Conservation (phyloP, 2,329 filamentous ascomycete species). For the Tolypocladium tundrense region DNA sequence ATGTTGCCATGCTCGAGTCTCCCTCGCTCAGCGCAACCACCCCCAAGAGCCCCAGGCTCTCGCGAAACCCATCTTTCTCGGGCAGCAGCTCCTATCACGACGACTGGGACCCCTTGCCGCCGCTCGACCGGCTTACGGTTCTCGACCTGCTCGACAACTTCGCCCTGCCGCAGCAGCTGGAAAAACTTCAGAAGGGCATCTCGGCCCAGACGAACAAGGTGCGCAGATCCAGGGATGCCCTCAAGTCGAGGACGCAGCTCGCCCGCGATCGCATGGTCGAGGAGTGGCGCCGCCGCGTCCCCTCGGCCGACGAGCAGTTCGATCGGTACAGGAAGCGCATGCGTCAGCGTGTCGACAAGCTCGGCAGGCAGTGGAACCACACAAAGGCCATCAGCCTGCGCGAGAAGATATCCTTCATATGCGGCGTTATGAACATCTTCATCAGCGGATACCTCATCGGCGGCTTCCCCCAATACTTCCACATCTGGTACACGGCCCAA, state of each 20-base stretch:
- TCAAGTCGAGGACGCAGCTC: conserved; percentile 64
- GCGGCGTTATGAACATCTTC: conserved; percentile 93
- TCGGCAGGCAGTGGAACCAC: conserved; percentile 80
- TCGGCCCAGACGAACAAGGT: conserved; percentile 79
- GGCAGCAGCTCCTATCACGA: conserved; percentile 77
- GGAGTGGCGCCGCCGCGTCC: conserved; percentile 80
- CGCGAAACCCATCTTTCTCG: conserved; percentile 73
- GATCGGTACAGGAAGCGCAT: conserved; percentile 84
- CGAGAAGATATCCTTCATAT: conserved; percentile 95
- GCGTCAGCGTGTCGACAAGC: conserved; percentile 77
- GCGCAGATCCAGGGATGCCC: conserved; percentile 66
- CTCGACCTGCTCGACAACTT: conserved; percentile 94
- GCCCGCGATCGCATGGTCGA: conserved; percentile 88
- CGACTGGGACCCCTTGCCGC: conserved; percentile 78
- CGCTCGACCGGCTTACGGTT: conserved; percentile 79
- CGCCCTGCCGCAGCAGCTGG: conserved; percentile 77
- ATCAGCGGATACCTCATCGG: conserved; percentile 91
- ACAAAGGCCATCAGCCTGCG: conserved; percentile 77
- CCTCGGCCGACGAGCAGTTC: conserved; percentile 82
- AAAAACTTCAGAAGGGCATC: conserved; percentile 78
- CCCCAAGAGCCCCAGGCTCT: conserved; percentile 47
- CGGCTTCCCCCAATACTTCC: conserved; percentile 74
- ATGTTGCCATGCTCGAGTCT: conserved; percentile 35
- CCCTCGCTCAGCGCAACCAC: conserved; percentile 37
- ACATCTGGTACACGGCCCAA: conserved; percentile 84